Evolutionary conservation across 768 basidiomycete genomes (phyloP).

Genomic region (Panellus pusillus): DNA sequence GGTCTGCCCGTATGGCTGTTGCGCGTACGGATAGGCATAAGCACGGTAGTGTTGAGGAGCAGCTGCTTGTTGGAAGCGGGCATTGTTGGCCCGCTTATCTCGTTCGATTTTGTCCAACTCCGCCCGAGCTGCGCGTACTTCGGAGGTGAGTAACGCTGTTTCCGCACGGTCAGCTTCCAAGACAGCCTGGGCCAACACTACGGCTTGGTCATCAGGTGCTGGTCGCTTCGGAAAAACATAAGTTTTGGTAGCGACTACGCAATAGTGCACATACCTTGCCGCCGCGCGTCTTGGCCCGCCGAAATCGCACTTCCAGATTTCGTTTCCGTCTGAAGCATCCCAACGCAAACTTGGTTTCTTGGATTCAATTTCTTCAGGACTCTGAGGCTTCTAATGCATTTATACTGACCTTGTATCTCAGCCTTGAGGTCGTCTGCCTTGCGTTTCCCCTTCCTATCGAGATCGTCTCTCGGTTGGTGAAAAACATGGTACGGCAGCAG

Average conservation of each 20-base stretch:
- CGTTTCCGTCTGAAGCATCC: slow-evolving; percentile 61
- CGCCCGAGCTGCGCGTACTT: slow-evolving; percentile 60
- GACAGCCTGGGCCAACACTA: slow-evolving; percentile 61
- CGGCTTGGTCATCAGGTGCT: slow-evolving; percentile 62
- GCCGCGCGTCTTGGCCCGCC: slow-evolving; percentile 48
- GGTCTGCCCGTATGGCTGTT: slow-evolving; percentile 47
- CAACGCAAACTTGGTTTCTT: slow-evolving; percentile 73
- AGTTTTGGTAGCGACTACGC: neutral
- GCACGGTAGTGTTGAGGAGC: slow-evolving; percentile 57
- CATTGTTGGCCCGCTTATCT: slow-evolving; percentile 57
- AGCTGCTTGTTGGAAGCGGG: slow-evolving; percentile 30
- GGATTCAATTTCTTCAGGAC: slow-evolving; percentile 13
- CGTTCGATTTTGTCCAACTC: slow-evolving; percentile 70
- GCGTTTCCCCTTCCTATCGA: slow-evolving; percentile 48
- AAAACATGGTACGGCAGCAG: slow-evolving; percentile 81
- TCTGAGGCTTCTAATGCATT: neutral
- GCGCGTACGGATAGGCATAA: slow-evolving; percentile 66
- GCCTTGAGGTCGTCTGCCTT: slow-evolving; percentile 51
- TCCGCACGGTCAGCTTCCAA: slow-evolving; percentile 69
- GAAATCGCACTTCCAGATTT: slow-evolving; percentile 59
- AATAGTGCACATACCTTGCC: slow-evolving; percentile 50
- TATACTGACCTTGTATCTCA: slow-evolving; percentile 50
- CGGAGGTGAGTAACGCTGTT: slow-evolving; percentile 52
- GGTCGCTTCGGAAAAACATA: slow-evolving; percentile 45
- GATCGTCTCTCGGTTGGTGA: slow-evolving; percentile 68